phyloP scores from a whole-genome alignment of 225 moss, liverwort and hornwort genomes.

The Bryoerythrophyllum caledonicum region DNA sequence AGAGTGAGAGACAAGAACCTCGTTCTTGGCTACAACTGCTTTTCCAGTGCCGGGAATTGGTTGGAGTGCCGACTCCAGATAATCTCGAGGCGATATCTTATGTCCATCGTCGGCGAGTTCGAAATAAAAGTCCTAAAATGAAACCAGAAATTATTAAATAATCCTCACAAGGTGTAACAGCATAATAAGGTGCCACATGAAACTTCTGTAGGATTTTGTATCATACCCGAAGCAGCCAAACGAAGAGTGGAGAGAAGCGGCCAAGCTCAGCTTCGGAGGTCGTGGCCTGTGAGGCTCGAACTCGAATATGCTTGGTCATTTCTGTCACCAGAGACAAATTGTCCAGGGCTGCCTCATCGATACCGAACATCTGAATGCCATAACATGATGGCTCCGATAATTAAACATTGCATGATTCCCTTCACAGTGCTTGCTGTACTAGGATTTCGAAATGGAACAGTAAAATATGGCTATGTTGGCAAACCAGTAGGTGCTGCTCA shows the following conservation, averaged over 20 bases:
- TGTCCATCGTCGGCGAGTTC: constrained; percentile 73
- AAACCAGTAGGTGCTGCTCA: not conserved
- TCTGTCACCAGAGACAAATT: constrained; percentile 91
- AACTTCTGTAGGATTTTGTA: not conserved
- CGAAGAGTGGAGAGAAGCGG: constrained; percentile 78
- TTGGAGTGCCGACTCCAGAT: constrained; percentile 81
- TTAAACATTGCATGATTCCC: not conserved
- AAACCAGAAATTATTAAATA: not conserved
- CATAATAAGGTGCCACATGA: not conserved
- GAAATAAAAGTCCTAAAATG: constrained; percentile 77
- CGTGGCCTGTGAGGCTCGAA: constrained; percentile 57
- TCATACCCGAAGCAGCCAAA: constrained; percentile 82
- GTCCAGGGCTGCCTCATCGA: constrained; percentile 88
- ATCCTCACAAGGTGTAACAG: not conserved
- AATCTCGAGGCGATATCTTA: constrained; percentile 77
- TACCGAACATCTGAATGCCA: constrained; percentile 76
- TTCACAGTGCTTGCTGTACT: not conserved
- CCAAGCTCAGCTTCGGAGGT: constrained; percentile 75
- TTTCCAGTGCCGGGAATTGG: constrained; percentile 71
- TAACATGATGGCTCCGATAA: not conserved
- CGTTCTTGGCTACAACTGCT: constrained; percentile 74
- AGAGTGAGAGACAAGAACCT: constrained; percentile 39
- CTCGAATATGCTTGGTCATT: constrained; percentile 89
- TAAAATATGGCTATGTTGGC: not conserved
- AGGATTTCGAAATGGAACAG: not conserved